phyloP scores from a whole-genome alignment of 1,284 basidiomycete genomes.

The Rhodotorula sp. region DNA sequence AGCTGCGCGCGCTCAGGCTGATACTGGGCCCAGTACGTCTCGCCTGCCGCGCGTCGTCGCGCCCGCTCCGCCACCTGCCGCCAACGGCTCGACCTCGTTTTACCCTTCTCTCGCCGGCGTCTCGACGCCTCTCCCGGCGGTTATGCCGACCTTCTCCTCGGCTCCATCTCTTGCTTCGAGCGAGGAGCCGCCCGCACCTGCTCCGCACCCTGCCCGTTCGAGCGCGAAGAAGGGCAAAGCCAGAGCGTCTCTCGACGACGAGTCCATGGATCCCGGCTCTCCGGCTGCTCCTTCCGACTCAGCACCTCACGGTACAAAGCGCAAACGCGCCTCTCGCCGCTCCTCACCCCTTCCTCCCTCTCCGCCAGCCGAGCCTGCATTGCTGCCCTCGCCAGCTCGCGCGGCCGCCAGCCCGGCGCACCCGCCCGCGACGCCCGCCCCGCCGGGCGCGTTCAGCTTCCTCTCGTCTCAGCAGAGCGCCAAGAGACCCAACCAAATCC shows the following conservation, averaged over 20 bases:
- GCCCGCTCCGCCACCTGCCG: not conserved
- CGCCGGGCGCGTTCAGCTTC: conserved; percentile 21
- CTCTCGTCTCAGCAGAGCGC: not conserved
- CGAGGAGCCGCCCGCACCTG: not conserved
- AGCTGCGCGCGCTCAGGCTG: not conserved
- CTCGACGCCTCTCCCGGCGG: not conserved
- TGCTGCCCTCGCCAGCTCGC: not conserved
- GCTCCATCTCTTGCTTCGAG: not conserved
- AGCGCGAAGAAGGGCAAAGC: too few relatives aligned
- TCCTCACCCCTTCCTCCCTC: too few relatives aligned
- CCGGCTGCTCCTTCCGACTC: too few relatives aligned
- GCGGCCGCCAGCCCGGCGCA: not conserved
- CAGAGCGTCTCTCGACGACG: too few relatives aligned
- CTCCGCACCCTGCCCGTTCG: too few relatives aligned
- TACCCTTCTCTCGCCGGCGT: conserved; percentile 13
- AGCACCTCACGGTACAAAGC: too few relatives aligned
- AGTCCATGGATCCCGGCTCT: too few relatives aligned
- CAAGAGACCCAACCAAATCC: too few relatives aligned
- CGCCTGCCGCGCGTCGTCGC: not conserved
- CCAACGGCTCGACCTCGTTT: not conserved
- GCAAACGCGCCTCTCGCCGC: not conserved
- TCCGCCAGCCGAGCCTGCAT: not conserved
- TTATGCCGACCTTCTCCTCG: not conserved
- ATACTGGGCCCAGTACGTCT: not conserved
- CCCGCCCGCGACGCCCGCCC: conserved; percentile 22